These are phyloP conservation scores for Halophytophthora batemanensis DNA, from an alignment of 352 stramenopile species.

Conservation along the genomic window DNA sequence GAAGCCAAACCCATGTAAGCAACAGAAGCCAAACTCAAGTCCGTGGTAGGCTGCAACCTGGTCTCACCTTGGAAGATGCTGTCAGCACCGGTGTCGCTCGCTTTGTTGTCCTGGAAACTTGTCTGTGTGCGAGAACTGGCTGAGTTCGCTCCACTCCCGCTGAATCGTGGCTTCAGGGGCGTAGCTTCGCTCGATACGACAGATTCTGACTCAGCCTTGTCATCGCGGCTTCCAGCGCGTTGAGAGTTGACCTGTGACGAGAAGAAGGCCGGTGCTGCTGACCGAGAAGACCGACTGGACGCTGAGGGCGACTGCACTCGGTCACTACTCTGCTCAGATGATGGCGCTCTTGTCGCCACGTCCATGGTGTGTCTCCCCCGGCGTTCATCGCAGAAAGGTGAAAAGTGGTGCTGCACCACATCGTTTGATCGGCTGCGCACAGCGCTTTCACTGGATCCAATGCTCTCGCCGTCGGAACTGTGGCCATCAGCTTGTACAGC, in stretches of 20 bases:
- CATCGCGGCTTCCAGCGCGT: neutral
- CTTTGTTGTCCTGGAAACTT: neutral
- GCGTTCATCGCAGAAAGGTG: slow-evolving; percentile 2
- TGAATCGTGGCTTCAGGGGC: neutral
- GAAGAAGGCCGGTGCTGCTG: slow-evolving; percentile 6
- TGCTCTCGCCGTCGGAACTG: slow-evolving; percentile 7
- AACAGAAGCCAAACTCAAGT: slow-evolving; percentile 16
- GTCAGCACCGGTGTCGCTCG: slow-evolving; percentile 4
- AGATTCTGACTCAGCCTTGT: slow-evolving; percentile 2
- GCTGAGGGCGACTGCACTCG: neutral
- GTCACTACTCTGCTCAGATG: slow-evolving; percentile 1
- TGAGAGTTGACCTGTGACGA: slow-evolving; percentile 12
- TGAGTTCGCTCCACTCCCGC: slow-evolving; percentile 2
- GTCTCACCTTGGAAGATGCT: slow-evolving; percentile 30
- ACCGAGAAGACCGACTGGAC: slow-evolving; percentile 9
- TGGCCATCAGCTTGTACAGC: neutral
- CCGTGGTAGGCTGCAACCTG: neutral
- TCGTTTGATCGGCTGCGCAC: slow-evolving; percentile 3
- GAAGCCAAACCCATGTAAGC: slow-evolving; percentile 5
- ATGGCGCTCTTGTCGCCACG: slow-evolving; percentile 4
- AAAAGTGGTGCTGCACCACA: neutral
- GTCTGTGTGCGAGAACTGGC: slow-evolving; percentile 3
- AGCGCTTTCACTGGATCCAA: neutral
- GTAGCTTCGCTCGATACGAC: slow-evolving; percentile 9
- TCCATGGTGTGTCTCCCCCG: neutral